These are phyloP conservation scores for Allantophomopsis cytisporea DNA, from an alignment of 2,329 filamentous ascomycete genomes.

Conservation along the genomic window DNA sequence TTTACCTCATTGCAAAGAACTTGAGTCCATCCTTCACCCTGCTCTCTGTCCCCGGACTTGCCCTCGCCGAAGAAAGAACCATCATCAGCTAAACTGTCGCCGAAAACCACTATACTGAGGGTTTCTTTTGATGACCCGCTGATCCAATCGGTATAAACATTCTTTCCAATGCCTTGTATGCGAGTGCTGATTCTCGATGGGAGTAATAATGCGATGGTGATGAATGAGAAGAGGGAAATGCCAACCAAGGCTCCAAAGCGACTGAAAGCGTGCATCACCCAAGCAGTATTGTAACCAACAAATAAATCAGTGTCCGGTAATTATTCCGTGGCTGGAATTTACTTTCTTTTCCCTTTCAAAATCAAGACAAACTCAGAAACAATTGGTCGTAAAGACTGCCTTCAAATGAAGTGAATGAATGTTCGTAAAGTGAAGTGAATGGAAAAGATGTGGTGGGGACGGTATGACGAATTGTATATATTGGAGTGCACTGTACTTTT, in stretches of 20 bases:
- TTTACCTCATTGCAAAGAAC: constrained; percentile 16
- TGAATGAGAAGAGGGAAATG: background rate
- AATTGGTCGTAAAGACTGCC: no score
- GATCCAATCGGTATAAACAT: background rate
- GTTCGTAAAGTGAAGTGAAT: no score
- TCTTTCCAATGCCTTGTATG: background rate
- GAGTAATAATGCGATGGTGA: background rate
- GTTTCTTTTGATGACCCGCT: background rate
- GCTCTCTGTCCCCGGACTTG: constrained; percentile 11
- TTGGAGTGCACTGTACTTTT: no score
- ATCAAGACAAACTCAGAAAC: no score
- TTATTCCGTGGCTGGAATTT: no score
- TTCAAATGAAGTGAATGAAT: no score
- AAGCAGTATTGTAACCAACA: no score
- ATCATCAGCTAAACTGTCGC: constrained; percentile 17
- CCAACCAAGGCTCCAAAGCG: background rate
- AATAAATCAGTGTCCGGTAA: no score
- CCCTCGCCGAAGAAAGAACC: background rate
- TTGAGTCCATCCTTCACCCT: constrained; percentile 14
- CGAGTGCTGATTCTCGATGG: background rate
- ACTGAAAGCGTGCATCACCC: background rate
- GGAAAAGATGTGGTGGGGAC: no score
- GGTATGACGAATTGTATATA: no score
- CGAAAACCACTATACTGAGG: constrained; percentile 15
- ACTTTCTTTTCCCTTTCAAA: no score